Evolutionary conservation across 441 rosid genomes (phyloP).

Genomic region (Erodium trifolium): DNA sequence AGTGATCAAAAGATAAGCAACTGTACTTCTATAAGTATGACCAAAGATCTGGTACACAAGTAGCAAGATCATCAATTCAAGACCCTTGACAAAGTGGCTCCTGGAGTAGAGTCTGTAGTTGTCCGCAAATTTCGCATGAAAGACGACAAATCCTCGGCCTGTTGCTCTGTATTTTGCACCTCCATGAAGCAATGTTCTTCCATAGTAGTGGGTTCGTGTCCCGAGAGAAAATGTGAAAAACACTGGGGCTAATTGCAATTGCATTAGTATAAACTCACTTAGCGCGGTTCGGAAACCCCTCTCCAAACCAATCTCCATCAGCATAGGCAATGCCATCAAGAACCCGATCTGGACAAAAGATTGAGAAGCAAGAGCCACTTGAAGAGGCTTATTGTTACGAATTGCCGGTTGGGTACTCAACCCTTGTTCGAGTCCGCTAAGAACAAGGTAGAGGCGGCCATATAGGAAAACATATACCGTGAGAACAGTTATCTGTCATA

Average conservation of each 20-base stretch:
- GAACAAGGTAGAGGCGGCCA: slow-evolving; percentile 97
- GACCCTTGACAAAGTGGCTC: slow-evolving; percentile 95
- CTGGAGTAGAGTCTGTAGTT: slow-evolving; percentile 94
- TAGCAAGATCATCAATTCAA: slow-evolving; percentile 91
- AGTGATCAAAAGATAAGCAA: slow-evolving; percentile 82
- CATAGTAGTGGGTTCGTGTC: slow-evolving; percentile 93
- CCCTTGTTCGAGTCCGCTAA: slow-evolving; percentile 92
- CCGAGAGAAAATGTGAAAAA: slow-evolving; percentile 99
- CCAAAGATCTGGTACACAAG: slow-evolving; percentile 84
- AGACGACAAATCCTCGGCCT: slow-evolving; percentile 97
- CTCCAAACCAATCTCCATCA: slow-evolving; percentile 98
- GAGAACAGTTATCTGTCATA: slow-evolving; percentile 84
- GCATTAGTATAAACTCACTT: slow-evolving; percentile 96
- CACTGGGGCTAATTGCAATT: slow-evolving; percentile 92
- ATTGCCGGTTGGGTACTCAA: slow-evolving; percentile 61
- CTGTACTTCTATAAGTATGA: slow-evolving; percentile 69
- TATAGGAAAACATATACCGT: slow-evolving; percentile 95
- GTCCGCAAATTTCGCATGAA: slow-evolving; percentile 98
- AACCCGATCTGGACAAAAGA: slow-evolving; percentile 97
- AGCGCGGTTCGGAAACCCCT: slow-evolving; percentile 94
- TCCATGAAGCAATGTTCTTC: slow-evolving; percentile 94
- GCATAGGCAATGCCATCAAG: slow-evolving; percentile 97
- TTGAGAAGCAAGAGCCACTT: slow-evolving; percentile 98
- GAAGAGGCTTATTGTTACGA: slow-evolving; percentile 88
- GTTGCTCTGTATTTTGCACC: slow-evolving; percentile 97